Evolutionary conservation across 306 rosid species (phyloP), one percentile per base, ranked within the genome.

Genomic region (Betula pendula): DNA sequence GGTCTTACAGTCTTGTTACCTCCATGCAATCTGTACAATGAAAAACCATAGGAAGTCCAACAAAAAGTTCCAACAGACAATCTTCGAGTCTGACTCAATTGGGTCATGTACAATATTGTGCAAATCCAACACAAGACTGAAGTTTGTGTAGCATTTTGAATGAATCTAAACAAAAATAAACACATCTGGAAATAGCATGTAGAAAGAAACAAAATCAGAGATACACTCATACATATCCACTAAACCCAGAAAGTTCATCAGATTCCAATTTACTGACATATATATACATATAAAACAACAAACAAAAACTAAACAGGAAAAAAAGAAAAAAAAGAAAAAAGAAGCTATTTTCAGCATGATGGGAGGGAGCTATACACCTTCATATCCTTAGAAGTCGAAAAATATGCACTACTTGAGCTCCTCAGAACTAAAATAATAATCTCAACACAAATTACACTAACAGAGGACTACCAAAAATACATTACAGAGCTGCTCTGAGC

Each of bases 391-490:
- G 50, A 73, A 50, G 42, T 75, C 73, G 76, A 75, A 72, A 79
- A 70, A 44, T 77, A 70, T 78, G 74, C 75, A 83, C 80, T 79
- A 78, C 44, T 68, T 82, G 62, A 58, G 82, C 87, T 83, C 81
- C 83, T 77, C 83, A 83, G 15, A 71, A 68, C 43, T 13, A 56
- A 51, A 38, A 20, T 69, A 70, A 56, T 20, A 56, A 80, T 75
- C 79, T 83, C 72, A 77, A 85, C 71, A 80, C 79, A 77, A 55
- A 78, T 76, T 82, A 70, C 60, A 70, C 91, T 85, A 74, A 27
- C 47, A 31, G 43, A 56, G 31, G 9, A 71, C 60, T 55, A 19
- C 33, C 38, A 10, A 43, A 20, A 69, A 60, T 50, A 59, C 72
- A 72, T 62, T 80, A 84, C 93, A 87, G 75, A 73, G 84, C 75